These are phyloP conservation scores for Cladosporium sp. DNA, from an alignment of 2,329 filamentous ascomycete species.

Conservation along the genomic window DNA sequence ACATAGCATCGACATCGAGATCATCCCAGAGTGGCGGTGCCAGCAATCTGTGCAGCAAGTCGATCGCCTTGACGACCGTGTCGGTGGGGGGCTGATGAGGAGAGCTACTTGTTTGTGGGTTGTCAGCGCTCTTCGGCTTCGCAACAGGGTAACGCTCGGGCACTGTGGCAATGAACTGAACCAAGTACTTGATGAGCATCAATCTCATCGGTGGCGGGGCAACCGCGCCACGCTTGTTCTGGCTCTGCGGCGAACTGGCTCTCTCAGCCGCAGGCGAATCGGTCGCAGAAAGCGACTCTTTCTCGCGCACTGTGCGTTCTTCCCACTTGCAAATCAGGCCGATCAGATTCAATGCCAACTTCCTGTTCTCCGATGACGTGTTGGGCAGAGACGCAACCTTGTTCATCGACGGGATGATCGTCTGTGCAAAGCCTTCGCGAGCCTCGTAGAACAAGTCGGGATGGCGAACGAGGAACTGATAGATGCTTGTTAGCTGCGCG, in stretches of 20 bases:
- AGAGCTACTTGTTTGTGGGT: conserved; percentile 33
- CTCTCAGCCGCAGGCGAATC: conserved; percentile 22
- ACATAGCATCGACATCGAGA: conserved; percentile 76
- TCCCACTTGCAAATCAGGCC: conserved; percentile 92
- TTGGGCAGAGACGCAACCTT: conserved; percentile 83
- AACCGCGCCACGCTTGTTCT: conserved; percentile 32
- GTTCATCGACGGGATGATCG: conserved; percentile 82
- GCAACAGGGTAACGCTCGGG: conserved; percentile 71
- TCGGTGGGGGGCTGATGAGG: conserved; percentile 58
- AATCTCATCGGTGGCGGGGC: conserved; percentile 57
- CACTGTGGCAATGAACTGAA: conserved; percentile 88
- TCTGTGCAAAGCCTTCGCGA: conserved; percentile 80
- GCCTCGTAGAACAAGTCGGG: conserved; percentile 93
- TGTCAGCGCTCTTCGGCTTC: conserved; percentile 63
- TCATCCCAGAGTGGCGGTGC: conserved; percentile 89
- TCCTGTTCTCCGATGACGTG: conserved; percentile 86
- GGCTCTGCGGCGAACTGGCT: conserved; percentile 7
- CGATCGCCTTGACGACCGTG: conserved; percentile 78
- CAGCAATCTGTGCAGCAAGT: conserved; percentile 76
- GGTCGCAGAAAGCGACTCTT: conserved; percentile 31
- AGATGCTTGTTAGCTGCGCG: conserved; percentile 94
- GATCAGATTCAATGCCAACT: conserved; percentile 85
- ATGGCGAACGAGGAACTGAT: conserved; percentile 91
- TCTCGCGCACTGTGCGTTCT: conserved; percentile 68
- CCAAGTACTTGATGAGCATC: conserved; percentile 88